A percentile compares a stretch with the other conserved stretches of the same genome.
These are phyloP conservation scores for Vickermania ingenoplastis DNA, from an alignment of 208 protist genomes.

Conservation along the genomic window DNA sequence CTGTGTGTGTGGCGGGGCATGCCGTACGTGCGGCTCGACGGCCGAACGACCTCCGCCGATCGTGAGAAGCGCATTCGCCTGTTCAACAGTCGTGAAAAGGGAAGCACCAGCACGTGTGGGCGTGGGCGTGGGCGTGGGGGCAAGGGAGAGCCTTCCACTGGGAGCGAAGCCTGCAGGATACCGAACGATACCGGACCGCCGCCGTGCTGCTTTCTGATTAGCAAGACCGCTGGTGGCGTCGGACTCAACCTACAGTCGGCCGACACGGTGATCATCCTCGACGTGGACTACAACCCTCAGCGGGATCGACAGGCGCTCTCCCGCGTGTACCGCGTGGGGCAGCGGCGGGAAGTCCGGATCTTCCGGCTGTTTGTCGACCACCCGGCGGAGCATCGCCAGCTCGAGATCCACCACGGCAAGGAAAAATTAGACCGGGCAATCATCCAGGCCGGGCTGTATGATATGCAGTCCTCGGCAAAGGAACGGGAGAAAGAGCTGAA, in stretches of 20 bases:
- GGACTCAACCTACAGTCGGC: constrained; percentile 95
- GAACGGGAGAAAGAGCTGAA: constrained; percentile 34
- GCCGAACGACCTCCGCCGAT: constrained; percentile 27
- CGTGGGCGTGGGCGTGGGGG: neutral
- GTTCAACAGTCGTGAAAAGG: constrained; percentile 43
- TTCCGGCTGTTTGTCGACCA: constrained; percentile 83
- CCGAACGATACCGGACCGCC: neutral
- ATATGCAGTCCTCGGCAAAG: constrained; percentile 25
- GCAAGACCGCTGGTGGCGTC: constrained; percentile 93
- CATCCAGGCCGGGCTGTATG: constrained; percentile 34
- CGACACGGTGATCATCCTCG: constrained; percentile 95
- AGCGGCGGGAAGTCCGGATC: constrained; percentile 90
- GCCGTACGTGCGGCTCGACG: constrained; percentile 63
- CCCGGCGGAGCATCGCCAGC: constrained; percentile 18
- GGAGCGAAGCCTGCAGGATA: neutral
- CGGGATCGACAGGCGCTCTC: constrained; percentile 93
- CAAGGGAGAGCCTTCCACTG: neutral
- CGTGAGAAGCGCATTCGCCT: constrained; percentile 73
- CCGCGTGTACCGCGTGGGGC: constrained; percentile 94
- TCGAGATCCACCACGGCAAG: constrained; percentile 32
- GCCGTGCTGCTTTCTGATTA: constrained; percentile 87
- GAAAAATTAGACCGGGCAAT: constrained; percentile 28
- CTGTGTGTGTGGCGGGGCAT: constrained; percentile 30
- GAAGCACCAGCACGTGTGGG: neutral
- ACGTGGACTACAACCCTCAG: constrained; percentile 95